Conservation (phyloP, 345 rosid genomes). For the Kandelia obovata region DNA sequence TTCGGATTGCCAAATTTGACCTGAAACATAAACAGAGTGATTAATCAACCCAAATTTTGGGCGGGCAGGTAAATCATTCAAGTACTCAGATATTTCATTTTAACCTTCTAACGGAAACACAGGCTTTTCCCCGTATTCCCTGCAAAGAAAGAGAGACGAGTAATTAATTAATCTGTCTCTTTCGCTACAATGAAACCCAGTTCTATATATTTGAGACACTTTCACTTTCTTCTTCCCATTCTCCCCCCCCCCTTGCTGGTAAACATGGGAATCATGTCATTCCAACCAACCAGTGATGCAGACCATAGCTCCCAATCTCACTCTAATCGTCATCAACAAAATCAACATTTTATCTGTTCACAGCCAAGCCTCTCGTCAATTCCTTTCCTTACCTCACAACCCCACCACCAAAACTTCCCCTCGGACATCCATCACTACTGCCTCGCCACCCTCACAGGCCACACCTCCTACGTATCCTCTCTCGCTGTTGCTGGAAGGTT, state of each 20-base stretch:
- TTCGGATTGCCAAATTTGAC: too few species aligned
- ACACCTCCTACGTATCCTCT: constrained; percentile 63
- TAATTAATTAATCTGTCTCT: not conserved
- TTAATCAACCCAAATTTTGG: too few species aligned
- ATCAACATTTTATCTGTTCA: constrained; percentile 22
- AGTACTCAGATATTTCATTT: too few species aligned
- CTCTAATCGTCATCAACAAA: constrained; percentile 12
- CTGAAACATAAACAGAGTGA: too few species aligned
- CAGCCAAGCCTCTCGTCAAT: constrained; percentile 42
- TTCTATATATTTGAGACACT: constrained; percentile 12
- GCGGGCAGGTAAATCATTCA: too few species aligned
- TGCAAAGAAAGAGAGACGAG: too few species aligned
- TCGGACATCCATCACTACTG: constrained; percentile 34
- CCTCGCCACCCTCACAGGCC: constrained; percentile 59
- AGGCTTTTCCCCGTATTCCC: too few species aligned
- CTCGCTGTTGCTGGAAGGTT: constrained; percentile 53
- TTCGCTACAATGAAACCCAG: not conserved
- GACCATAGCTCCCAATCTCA: constrained; percentile 23
- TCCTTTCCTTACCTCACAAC: constrained; percentile 34
- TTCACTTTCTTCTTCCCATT: constrained; percentile 20
- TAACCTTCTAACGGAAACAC: too few species aligned
- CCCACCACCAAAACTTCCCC: constrained; percentile 13
- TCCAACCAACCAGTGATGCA: constrained; percentile 13
- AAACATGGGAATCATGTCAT: constrained; percentile 22
- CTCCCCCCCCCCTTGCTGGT: not conserved